Conservation (phyloP, 345 rosid genomes). For the Rhizophora apiculata region DNA sequence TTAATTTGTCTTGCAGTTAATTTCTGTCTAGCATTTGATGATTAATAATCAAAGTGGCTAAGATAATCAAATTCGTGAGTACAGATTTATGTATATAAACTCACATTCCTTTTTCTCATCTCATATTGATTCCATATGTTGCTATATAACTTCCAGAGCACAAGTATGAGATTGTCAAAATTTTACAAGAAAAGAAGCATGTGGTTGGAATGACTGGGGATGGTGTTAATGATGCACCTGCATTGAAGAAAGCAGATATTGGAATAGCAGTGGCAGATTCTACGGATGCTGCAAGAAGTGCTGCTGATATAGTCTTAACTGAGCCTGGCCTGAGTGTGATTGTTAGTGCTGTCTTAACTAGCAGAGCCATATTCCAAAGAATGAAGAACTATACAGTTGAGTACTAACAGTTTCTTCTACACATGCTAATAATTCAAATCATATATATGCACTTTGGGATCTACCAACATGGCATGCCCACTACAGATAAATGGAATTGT, state of each 20-base stretch:
- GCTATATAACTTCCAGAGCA: slow-evolving; percentile 54
- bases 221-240: slow-evolving; percentile 98
- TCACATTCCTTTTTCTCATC: not conserved
- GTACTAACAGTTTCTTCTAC: slow-evolving; percentile 13
- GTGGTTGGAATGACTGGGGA: slow-evolving; percentile 99
- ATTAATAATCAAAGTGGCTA: too few relatives aligned
- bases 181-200: slow-evolving; percentile 90
- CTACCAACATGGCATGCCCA: too few relatives aligned
- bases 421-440: not conserved
- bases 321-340: slow-evolving; percentile 96
- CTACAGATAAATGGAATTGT: too few relatives aligned
- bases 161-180: slow-evolving; percentile 88
- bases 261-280: slow-evolving; percentile 97
- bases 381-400: slow-evolving; percentile 93
- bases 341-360: slow-evolving; percentile 88
- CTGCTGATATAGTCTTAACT: slow-evolving; percentile 85
- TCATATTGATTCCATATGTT: not conserved
- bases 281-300: slow-evolving; percentile 96
- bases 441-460: not conserved
- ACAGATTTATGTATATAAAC: not conserved
- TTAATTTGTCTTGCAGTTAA: too few relatives aligned
- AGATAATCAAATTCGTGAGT: not conserved
- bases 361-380: slow-evolving; percentile 96
- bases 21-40: too few relatives aligned
- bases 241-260: slow-evolving; percentile 92